Evolutionary conservation across 495 filamentous ascomycete genomes (phyloP), one percentile per base, ranked within the genome.

Genomic region (Tricharina praecox): DNA sequence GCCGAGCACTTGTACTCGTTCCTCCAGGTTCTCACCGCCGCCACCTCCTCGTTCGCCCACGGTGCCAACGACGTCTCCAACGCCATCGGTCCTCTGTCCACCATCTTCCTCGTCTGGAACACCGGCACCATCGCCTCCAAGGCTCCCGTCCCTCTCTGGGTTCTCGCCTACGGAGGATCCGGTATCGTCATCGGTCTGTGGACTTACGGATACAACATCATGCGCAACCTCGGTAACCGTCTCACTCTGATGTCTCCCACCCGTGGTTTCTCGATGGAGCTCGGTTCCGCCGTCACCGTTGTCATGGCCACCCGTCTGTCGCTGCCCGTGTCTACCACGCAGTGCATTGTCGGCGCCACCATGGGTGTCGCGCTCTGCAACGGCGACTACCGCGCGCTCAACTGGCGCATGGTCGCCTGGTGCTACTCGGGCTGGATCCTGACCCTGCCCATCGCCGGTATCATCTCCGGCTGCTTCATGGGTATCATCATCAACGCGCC

Each of bases 51-150:
- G 1, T 82, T 87, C 47, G 76, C 81, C 2, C 82, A 87, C 65
- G 82, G 82, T 44, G 77, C 81, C 55, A 88, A 88, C 62, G 82
- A 85, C 59, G 73, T 85, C 49, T 69, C 76, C 36, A 84, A 85
- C 66, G 79, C 81, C 11, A 74, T 84, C 52, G 81, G 81, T 9
- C 79, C 79, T 23, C 81, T 71, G 63, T 73, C 79, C 28, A 77
- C 73, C 40, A 74, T 82, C 60, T 85, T 75, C 68, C 61, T 76
- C 20, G 69, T 77, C 52, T 88, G 79, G 79, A 61, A 64, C 11
- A 61, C 65, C 1, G 74, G 71, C 7, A 54, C 34, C 0, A 61
- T 72, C 3, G 60, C 66, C 35, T 57, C 55, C 3, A 78, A 75
- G 49, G 58, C 72, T 1, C 62, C 68, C 2, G 76, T 79, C 0